Base-by-base conservation (phyloP, 768 basidiomycete genomes). In the Zangia roseola region DNA sequence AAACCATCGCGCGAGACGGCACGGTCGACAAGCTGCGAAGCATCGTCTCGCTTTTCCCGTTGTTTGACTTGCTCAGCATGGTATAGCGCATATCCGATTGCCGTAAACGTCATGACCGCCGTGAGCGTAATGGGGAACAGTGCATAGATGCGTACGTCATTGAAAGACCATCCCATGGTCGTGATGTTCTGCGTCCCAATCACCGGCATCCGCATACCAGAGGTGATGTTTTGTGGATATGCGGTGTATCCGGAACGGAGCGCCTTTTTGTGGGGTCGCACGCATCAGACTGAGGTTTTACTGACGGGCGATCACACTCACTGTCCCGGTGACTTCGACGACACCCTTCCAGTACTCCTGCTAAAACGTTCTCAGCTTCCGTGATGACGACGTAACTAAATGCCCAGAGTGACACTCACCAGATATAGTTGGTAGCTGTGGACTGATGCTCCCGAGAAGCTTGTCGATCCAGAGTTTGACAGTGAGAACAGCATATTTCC, bases 401-500 rank as follows among this genome's bases (percentile, higher is more conserved):
- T n/a, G n/a, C n/a, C 16, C 21, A 24, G 17, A 17, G 20, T 20
- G 17, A 45, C 17, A 30, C 43, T 24, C 26, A 47, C 49, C 33
- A 47, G n/a, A n/a, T 39, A 45, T 6, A 26, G 3, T 12, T 50
- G 49, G 16, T 33, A 33, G 33, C 36, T 33, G 6, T 21, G 49
- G 10, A 33, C 28, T 6, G 49, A 36, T 3, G 36, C 8, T 10
- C 39, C 37, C 8, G 43, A 30, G 16, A 39, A 39, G 7, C 5
- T 1, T 2, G 41, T 4, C 5, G 43, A 13, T 3, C 38, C 44
- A 23, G 40, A 30, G 14, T 9, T 7, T 21, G 30, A 10, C 9
- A 52, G 6, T 23, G 50, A 48, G 6, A 31, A 9, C 2, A 52
- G 21, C 40, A 43, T 25, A 33, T 52, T 38, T n/a, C 50, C 50